phyloP scores from a whole-genome alignment of 164 flowering plant genomes.

The Echeveria elegans region DNA sequence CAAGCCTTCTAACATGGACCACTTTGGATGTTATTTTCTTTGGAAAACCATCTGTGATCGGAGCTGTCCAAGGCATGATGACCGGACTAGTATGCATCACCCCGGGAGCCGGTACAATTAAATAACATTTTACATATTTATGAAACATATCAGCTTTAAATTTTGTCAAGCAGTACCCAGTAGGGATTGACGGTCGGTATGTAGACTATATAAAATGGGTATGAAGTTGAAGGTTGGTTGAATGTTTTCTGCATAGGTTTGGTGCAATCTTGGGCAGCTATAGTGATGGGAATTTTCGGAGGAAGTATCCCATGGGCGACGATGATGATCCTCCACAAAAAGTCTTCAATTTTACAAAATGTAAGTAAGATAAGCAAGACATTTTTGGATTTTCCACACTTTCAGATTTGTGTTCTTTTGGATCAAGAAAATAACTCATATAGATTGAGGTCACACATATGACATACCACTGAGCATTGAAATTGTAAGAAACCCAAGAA shows the following conservation, averaged over 20 bases:
- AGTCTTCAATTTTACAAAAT: conserved; percentile 8
- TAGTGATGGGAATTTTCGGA: conserved; percentile 10
- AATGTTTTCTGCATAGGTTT: conserved; percentile 5
- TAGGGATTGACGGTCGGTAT: not conserved
- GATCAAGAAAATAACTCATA: not conserved
- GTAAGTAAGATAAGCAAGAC: not conserved
- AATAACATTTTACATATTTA: not conserved
- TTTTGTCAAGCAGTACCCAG: not conserved
- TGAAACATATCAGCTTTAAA: no score
- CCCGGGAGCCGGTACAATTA: conserved; percentile 9
- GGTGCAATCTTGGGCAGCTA: conserved; percentile 14
- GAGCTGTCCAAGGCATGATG: conserved; percentile 13
- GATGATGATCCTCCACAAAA: conserved; percentile 13
- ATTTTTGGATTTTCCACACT: not conserved
- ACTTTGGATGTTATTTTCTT: conserved; percentile 9
- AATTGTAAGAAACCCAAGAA: no score
- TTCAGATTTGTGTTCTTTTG: not conserved
- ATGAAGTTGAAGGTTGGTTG: not conserved
- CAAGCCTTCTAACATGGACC: conserved; percentile 4
- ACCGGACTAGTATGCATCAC: conserved; percentile 11
- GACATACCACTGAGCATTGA: no score
- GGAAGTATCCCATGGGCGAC: conserved; percentile 13
- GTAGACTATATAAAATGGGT: not conserved
- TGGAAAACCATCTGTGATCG: conserved; percentile 12
- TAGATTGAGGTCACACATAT: no score